Conservation (phyloP, 179 eudicot genomes). For the Amaranthus tricolor region DNA sequence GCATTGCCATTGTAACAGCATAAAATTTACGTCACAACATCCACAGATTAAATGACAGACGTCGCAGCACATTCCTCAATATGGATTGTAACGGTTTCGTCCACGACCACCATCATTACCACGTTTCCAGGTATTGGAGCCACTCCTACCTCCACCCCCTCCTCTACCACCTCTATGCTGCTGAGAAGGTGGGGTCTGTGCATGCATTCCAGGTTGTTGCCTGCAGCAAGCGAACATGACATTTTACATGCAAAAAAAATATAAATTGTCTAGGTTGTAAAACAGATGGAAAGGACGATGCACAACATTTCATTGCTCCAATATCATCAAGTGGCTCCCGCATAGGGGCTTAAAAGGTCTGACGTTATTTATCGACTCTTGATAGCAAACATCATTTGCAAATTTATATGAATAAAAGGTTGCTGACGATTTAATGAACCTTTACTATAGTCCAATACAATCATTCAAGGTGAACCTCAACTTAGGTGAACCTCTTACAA, state of each 20-base stretch:
- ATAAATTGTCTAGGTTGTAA: too few relatives aligned
- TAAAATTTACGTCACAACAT: background rate
- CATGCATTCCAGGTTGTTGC: conserved; percentile 79
- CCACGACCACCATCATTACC: conserved; percentile 55
- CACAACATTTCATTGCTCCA: too few relatives aligned
- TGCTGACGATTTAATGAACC: too few relatives aligned
- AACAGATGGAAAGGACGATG: too few relatives aligned
- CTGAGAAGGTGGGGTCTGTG: conserved; percentile 52
- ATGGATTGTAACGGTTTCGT: conserved; percentile 72
- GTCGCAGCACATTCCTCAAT: conserved; percentile 26
- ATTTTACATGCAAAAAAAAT: background rate
- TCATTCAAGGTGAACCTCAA: too few relatives aligned
- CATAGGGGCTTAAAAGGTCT: too few relatives aligned
- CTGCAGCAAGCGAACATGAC: conserved; percentile 33
- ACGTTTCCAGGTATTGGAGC: conserved; percentile 61
- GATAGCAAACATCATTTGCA: too few relatives aligned
- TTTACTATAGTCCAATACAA: too few relatives aligned
- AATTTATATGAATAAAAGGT: too few relatives aligned
- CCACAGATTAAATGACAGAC: conserved; percentile 1
- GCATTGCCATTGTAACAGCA: conserved; percentile 1
- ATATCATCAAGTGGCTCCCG: too few relatives aligned
- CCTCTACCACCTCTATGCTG: conserved; percentile 58
- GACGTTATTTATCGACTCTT: too few relatives aligned
- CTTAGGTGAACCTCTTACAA: too few relatives aligned
- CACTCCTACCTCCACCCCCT: conserved; percentile 40